Evolutionary conservation across 169 alveolate species (phyloP).

Genomic region (Babesia bigemina): DNA sequence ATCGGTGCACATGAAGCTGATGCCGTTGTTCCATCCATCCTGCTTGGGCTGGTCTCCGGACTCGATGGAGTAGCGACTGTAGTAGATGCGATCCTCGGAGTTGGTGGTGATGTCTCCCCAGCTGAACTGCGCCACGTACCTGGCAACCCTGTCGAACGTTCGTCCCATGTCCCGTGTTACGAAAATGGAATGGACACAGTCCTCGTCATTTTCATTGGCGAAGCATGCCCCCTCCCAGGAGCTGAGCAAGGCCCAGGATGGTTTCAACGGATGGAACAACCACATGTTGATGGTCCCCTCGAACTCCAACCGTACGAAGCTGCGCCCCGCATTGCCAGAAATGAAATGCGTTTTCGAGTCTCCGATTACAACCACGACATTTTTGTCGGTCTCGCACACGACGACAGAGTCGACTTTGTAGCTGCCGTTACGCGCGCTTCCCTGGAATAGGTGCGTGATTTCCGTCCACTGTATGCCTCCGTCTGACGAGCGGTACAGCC

Average conservation of each 20-base stretch:
- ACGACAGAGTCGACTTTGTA: conserved; percentile 75
- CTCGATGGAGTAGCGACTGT: conserved; percentile 73
- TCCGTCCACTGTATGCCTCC: conserved; percentile 86
- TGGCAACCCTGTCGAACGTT: conserved; percentile 76
- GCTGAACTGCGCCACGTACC: conserved; percentile 89
- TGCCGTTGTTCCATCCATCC: conserved; percentile 90
- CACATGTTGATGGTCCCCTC: conserved; percentile 80
- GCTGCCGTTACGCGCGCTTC: conserved; percentile 43
- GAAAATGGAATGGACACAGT: conserved; percentile 86
- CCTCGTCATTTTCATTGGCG: conserved; percentile 69
- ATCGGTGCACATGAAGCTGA: conserved; percentile 87
- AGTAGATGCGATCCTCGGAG: conserved; percentile 72
- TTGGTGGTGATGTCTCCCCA: conserved; percentile 86
- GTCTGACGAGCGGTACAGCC: conserved; percentile 80
- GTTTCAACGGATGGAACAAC: conserved; percentile 81
- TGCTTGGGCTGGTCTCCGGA: conserved; percentile 86
- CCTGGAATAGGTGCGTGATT: conserved; percentile 74
- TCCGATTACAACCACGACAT: conserved; percentile 79
- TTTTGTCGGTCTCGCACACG: conserved; percentile 77
- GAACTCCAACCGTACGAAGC: conserved; percentile 75
- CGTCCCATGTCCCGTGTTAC: conserved; percentile 87
- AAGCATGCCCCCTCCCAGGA: conserved; percentile 87
- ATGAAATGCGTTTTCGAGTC: conserved; percentile 74
- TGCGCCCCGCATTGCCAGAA: conserved; percentile 77
- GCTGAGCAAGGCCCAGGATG: conserved; percentile 84